These are phyloP conservation scores for Dactylonectria estremocensis DNA, from an alignment of 2,329 filamentous ascomycete species.

Conservation along the genomic window DNA sequence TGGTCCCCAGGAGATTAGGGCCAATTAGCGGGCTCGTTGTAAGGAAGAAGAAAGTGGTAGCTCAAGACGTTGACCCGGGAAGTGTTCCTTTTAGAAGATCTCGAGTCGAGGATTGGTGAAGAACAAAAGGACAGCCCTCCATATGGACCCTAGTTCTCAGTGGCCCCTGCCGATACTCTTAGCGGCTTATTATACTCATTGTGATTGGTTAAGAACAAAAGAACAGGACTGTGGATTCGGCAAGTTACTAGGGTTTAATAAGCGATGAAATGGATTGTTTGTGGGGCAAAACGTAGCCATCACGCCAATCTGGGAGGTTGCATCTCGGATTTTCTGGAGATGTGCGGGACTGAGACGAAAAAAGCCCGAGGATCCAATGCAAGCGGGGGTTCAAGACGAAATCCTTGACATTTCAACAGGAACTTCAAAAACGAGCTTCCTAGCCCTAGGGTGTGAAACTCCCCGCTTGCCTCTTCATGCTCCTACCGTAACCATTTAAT, in stretches of 20 bases:
- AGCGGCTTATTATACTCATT: background rate
- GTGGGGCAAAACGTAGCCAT: background rate
- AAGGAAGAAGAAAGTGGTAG: conserved; percentile 3
- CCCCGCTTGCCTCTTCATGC: background rate
- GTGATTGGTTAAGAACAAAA: conserved; percentile 10
- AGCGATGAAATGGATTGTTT: background rate
- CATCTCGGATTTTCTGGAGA: background rate
- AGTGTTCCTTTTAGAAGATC: background rate
- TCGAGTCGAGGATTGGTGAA: conserved; percentile 3
- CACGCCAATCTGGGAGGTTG: background rate
- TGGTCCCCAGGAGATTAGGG: background rate
- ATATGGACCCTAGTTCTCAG: background rate
- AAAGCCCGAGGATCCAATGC: background rate
- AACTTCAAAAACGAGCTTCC: background rate
- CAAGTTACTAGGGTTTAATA: background rate
- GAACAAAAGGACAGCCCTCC: conserved; percentile 13
- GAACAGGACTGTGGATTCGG: background rate
- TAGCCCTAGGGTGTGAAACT: background rate
- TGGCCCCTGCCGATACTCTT: background rate
- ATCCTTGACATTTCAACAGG: background rate
- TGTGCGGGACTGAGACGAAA: background rate
- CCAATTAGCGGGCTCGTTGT: background rate
- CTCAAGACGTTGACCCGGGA: background rate
- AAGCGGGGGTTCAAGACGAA: background rate
- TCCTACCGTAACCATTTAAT: background rate